Base-by-base conservation (phyloP, 441 rosid species). In the Adansonia madagascariensis region DNA sequence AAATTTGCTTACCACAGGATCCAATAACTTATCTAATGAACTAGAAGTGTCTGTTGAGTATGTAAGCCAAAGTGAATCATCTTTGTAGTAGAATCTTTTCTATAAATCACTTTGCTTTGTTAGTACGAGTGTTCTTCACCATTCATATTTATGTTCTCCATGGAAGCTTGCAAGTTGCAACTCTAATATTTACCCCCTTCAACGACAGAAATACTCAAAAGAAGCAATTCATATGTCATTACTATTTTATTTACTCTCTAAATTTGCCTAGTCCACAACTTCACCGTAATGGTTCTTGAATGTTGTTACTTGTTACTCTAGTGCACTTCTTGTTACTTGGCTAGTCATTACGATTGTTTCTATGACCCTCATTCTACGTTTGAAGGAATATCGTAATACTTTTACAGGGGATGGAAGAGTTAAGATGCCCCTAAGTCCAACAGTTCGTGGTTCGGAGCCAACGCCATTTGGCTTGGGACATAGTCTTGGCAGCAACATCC, bases 381-480 rank as follows among this genome's bases (percentile, higher is more conserved):
- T 71, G 76, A 84, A 76, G 27, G 77, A 67, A 66, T 74, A 41
- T 11, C 24, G 47, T 70, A 22, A 56, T 27, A 81, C 69, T 57
- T 18, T 81, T 81, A 74, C 90, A 94, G 99, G 98, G 74, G 97
- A 92, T 82, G 91, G 90, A 83, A 89, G 91, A 83, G 90, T 87
- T 63, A 96, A 94, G 97, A 83, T 86, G 86, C 98, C 98, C 47
- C 83, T 94, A 78, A 96, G 99, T 84, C 99, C 99, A 65, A 92
- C 94, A 64, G 83, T 90, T 56, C 77, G 84, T 4, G 86, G 85
- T 47, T 75, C 91, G 72, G 89, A 87, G 62, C 91, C 86, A 47
- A 86, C 91, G 73, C 92, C 93, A 49, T 92, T 89, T 82, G 88
- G 95, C 75, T 83, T 92, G 85, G 97, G 85, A 76, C 87, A 88